Base-by-base conservation (phyloP, 768 basidiomycete species). In the Asterophora parasitica region DNA sequence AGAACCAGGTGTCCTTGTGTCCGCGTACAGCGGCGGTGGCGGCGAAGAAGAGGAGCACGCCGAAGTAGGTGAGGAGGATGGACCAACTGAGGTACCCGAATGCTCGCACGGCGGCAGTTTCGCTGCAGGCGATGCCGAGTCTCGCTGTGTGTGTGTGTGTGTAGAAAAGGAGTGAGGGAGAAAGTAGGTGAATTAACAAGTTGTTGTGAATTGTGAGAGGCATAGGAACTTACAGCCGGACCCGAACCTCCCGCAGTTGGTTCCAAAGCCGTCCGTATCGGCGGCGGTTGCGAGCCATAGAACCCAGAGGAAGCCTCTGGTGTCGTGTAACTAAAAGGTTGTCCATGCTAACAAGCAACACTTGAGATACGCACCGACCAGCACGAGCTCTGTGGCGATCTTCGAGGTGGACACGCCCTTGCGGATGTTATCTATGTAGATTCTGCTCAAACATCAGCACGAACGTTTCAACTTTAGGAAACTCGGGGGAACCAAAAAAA, bases 21-120 rank as follows among this genome's bases (percentile, higher is more conserved):
- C 72, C 72, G 33, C 65, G 63, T 30, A 50, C 60, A 45, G 58
- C 51, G 13, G 63, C 60, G 1, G 65, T 59, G 50, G 68, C 43
- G 33, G 66, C 53, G 34, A 67, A 58, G 13, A 54, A 46, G 44
- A 73, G 37, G 17, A 74, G 59, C 31, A 57, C 47, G 30, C 52
- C 42, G 34, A 56, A 58, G 56, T 74, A 76, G 15, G 42, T 56
- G 52, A 72, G 51, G 33, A 74, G 62, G 12, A 62, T 42, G 23
- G 76, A 30, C 70, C 72, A 76, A 44, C 59, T 69, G 19, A 78
- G 55, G 66, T 74, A 73, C 6, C 66, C 56, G 49, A 78, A 75
- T 10, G 74, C 76, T 16, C 70, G 65, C 23, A 77, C 52, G 8
- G 65, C 73, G 19, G 63, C 47, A 8, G 67, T 55, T 53, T 76